Base-by-base conservation (phyloP, 106 monocot genomes). In the Chionographis japonica region DNA sequence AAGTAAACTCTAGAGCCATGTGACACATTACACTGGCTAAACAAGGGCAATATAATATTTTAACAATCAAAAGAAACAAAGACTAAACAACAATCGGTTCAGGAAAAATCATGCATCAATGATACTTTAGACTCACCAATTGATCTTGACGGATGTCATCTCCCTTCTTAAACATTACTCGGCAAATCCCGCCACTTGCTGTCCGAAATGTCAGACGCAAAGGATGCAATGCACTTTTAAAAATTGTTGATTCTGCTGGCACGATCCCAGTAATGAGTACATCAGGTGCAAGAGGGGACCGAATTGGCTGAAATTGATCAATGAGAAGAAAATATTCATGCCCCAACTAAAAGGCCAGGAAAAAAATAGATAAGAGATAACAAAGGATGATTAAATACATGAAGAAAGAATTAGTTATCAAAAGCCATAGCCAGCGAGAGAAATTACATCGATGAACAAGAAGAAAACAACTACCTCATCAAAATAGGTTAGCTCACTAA, bases 61-160 rank as follows among this genome's bases (percentile, higher is more conserved):
- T 27, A 27, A 10, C 46, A 46, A 46, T 46, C 46, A 46, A 46
- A 46, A 46, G 46, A 5, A 5, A 46, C 9, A 46, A 46, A 46
- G 46, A 46, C 9, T 2, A 46, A 46, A 46, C 46, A 46, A 2
- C 5, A 46, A 46, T 46, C 9, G 46, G 46, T 10, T 6, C 46
- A 46, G 5, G 9, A 46, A 6, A 46, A 46, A 46, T 46, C 9
- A 46, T 6, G 46, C 8, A 46, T 6, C 9, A 2, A 59, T 46
- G 14, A 43, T 54, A 42, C 0, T 27, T 43, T 3, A 58, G 36
- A 65, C 56, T 40, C 83, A 97, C 97, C 87, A 92, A 75, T 69
- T 97, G 97, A 74, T 97, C 97, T 78, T 97, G 97, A 15, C 97
- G 89, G 57, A 97, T 77, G 75, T 97, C 97, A 80, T 97, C 97